These are phyloP conservation scores for Xylaria bambusicola DNA, from an alignment of 495 filamentous ascomycete genomes.

Conservation along the genomic window DNA sequence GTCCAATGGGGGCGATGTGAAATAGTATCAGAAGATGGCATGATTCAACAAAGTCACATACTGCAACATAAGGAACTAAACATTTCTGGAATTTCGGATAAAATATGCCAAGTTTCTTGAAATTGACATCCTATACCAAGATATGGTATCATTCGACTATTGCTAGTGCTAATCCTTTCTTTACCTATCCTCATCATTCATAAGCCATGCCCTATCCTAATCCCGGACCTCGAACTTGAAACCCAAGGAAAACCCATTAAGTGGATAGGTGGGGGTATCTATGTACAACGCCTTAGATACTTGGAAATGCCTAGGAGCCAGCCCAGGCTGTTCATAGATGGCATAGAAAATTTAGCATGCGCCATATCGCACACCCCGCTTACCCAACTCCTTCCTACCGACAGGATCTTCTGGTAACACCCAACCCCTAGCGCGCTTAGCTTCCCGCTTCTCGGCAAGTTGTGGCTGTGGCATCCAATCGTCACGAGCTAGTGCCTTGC, in stretches of 20 bases:
- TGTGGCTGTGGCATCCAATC: slow-evolving; percentile 86
- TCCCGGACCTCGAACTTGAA: slow-evolving; percentile 8
- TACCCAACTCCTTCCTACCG: slow-evolving; percentile 58
- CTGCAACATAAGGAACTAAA: background rate
- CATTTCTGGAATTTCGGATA: background rate
- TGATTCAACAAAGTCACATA: background rate
- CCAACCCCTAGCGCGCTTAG: slow-evolving; percentile 82
- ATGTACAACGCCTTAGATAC: slow-evolving; percentile 9
- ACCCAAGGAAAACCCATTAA: background rate
- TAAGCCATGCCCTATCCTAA: background rate
- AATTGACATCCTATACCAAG: background rate
- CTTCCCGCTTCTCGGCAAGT: slow-evolving; percentile 78
- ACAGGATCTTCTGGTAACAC: slow-evolving; percentile 73
- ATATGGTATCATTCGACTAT: slow-evolving; percentile 7
- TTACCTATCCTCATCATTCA: slow-evolving; percentile 8
- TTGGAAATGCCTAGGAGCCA: slow-evolving; percentile 11
- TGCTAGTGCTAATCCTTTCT: slow-evolving; percentile 8
- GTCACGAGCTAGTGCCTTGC: slow-evolving; percentile 71
- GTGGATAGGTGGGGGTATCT: background rate
- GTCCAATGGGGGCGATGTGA: background rate
- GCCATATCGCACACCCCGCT: slow-evolving; percentile 55
- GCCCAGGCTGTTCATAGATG: background rate
- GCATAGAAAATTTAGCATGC: slow-evolving; percentile 30
- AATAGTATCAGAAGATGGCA: background rate
- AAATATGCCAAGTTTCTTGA: background rate